Percentiles rank a stretch among this genome's conserved stretches.
Evolutionary conservation across 495 filamentous ascomycete species (phyloP).

Genomic region (Trichoderma gamsii): DNA sequence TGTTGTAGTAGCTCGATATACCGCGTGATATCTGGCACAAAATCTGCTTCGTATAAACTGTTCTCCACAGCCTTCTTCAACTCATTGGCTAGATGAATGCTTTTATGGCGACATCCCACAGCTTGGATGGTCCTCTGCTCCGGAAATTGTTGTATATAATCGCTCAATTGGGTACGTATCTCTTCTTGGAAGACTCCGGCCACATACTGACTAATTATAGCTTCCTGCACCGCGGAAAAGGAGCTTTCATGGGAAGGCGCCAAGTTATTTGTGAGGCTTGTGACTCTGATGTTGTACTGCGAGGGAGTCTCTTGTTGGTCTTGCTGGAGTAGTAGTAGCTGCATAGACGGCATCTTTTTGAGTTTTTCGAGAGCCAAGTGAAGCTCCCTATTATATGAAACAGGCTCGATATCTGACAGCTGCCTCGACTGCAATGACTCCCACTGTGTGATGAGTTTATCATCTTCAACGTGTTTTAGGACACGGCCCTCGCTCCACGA

Average conservation of each 20-base stretch:
- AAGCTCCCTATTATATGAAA: constrained; percentile 43
- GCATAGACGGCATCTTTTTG: constrained; percentile 40
- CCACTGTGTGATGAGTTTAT: constrained; percentile 35
- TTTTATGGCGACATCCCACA: constrained; percentile 38
- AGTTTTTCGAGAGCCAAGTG: constrained; percentile 36
- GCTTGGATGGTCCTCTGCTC: constrained; percentile 23
- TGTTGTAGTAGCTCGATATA: constrained; percentile 35
- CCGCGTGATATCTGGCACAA: constrained; percentile 27
- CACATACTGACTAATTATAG: constrained; percentile 36
- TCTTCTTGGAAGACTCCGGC: constrained; percentile 35
- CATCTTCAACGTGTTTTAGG: constrained; percentile 20
- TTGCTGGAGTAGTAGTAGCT: constrained; percentile 42
- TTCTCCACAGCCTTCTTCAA: constrained; percentile 42
- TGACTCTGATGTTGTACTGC: constrained; percentile 38
- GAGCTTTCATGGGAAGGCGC: constrained; percentile 20
- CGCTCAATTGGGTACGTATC: constrained; percentile 32
- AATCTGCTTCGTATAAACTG: constrained; percentile 30
- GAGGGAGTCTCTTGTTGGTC: constrained; percentile 38
- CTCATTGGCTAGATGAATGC: constrained; percentile 41
- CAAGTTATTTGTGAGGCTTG: constrained; percentile 32
- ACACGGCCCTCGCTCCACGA: not conserved
- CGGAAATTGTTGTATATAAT: constrained; percentile 25
- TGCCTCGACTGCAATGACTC: constrained; percentile 30
- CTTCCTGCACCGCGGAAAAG: constrained; percentile 17
- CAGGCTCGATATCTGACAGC: constrained; percentile 31